phyloP scores from a whole-genome alignment of 2,329 filamentous ascomycete species.

The Phoma sp. region DNA sequence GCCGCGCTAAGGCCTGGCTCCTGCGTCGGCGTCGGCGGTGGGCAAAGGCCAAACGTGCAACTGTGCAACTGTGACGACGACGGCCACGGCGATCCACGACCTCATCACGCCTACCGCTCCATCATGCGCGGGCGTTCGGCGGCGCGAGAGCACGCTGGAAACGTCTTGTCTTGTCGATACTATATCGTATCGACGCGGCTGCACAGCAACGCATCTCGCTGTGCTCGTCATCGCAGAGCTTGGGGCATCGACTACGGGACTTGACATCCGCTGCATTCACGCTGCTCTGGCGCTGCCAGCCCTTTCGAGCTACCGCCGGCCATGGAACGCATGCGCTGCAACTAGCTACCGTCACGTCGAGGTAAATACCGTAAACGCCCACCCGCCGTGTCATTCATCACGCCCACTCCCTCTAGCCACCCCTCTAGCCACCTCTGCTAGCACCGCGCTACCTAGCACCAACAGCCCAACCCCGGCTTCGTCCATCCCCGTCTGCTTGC shows the following conservation, averaged over 20 bases:
- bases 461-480: constrained; percentile 3
- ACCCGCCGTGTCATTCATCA: constrained; percentile 5
- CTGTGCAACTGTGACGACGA: constrained; percentile 38
- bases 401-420: not conserved
- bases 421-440: too few relatives aligned
- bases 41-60: not conserved
- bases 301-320: not conserved
- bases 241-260: too few relatives aligned
- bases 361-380: not conserved
- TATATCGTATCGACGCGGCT: too few relatives aligned
- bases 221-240: too few relatives aligned
- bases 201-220: too few relatives aligned
- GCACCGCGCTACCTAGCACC: too few relatives aligned
- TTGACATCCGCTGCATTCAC: not conserved
- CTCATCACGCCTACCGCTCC: too few relatives aligned
- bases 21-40: constrained; percentile 23
- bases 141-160: not conserved
- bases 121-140: not conserved
- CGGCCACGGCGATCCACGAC: constrained; percentile 14
- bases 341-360: constrained; percentile 9
- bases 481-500: constrained; percentile 12
- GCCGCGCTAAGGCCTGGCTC: constrained; percentile 29
- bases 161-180: too few relatives aligned
- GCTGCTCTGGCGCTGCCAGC: not conserved
- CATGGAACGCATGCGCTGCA: constrained; percentile 4